These are phyloP conservation scores for Sclerotinia nivalis DNA, from an alignment of 2,329 filamentous ascomycete species.

Conservation along the genomic window DNA sequence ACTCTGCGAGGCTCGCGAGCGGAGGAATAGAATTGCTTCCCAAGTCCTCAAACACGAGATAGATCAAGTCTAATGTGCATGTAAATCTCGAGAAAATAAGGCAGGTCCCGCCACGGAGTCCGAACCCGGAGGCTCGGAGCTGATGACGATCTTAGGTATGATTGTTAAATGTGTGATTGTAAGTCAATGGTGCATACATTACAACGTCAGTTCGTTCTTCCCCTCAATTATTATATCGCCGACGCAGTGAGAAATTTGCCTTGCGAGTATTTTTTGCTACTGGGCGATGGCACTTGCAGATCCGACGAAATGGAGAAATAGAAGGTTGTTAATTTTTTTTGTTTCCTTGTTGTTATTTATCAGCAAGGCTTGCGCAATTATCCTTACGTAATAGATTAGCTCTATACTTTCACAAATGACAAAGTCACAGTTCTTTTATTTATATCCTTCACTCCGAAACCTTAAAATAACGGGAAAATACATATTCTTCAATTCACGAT, in stretches of 20 bases:
- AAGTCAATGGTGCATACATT: not conserved
- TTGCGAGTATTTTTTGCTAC: not conserved
- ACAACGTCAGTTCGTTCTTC: not conserved
- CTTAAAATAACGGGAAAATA: too few species aligned
- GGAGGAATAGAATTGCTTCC: not conserved
- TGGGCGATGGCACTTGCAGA: not conserved
- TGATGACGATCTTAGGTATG: not conserved
- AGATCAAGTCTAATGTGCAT: not conserved
- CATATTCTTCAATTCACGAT: not conserved
- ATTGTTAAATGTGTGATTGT: not conserved
- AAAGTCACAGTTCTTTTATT: not conserved
- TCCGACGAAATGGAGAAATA: not conserved
- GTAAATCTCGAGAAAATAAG: not conserved
- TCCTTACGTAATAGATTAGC: not conserved
- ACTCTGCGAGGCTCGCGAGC: not conserved
- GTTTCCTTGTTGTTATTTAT: not conserved
- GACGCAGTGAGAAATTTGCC: constrained; percentile 10
- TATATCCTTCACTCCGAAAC: not conserved
- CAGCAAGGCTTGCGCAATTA: not conserved
- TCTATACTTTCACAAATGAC: not conserved
- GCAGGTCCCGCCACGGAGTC: not conserved
- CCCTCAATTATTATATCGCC: not conserved
- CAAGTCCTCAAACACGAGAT: not conserved
- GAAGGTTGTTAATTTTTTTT: not conserved
- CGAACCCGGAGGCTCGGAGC: not conserved